Evolutionary conservation across 225 moss, liverwort and hornwort species (phyloP).

Genomic region (Bryoerythrophyllum caledonicum): DNA sequence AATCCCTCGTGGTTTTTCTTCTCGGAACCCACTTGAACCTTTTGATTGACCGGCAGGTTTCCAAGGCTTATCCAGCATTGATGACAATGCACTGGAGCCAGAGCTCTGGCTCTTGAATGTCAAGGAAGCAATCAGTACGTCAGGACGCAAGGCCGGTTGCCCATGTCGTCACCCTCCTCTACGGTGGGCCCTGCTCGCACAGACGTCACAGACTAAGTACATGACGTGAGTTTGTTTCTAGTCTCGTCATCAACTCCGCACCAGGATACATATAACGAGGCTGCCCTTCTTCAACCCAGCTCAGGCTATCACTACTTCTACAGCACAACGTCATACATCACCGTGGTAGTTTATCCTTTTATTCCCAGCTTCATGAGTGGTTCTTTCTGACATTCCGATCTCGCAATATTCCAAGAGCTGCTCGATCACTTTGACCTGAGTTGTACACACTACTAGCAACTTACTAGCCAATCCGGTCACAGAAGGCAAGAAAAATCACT

Average conservation of each 20-base stretch:
- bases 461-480: too few relatives aligned
- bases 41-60: not conserved
- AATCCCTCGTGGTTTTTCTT: not conserved
- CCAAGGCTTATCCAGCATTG: not conserved
- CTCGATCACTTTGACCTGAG: not conserved
- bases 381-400: not conserved
- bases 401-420: not conserved
- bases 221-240: constrained; percentile 13
- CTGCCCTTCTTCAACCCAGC: not conserved
- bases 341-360: not conserved
- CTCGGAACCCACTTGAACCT: not conserved
- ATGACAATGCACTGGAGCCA: not conserved
- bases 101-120: not conserved
- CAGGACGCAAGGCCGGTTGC: not conserved
- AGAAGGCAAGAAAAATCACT: too few relatives aligned
- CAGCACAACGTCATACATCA: not conserved
- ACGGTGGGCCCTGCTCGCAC: not conserved
- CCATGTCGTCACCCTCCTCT: not conserved
- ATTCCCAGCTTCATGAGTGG: not conserved
- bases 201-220: not conserved
- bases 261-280: not conserved
- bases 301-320: not conserved
- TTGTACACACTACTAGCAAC: not conserved
- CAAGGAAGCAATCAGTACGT: not conserved
- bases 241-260: constrained; percentile 1